phyloP scores from a whole-genome alignment of 2,329 filamentous ascomycete genomes.

The Penicillium sp. region DNA sequence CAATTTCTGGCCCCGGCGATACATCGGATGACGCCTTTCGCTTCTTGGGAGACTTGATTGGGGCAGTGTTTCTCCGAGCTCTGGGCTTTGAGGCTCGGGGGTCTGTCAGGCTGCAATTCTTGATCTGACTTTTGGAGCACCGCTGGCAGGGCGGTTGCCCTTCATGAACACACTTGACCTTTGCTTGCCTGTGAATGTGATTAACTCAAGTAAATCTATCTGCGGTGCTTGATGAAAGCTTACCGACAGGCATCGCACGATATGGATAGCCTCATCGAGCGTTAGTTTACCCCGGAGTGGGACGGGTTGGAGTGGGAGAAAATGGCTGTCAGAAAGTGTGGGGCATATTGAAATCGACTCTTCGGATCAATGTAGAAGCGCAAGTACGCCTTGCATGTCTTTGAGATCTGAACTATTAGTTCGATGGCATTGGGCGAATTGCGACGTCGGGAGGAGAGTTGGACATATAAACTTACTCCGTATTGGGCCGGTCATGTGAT shows the following conservation, averaged over 20 bases:
- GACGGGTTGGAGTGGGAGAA: neutral
- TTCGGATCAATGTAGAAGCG: slow-evolving; percentile 7
- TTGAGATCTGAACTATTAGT: neutral
- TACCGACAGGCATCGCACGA: slow-evolving; percentile 40
- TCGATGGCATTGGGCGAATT: neutral
- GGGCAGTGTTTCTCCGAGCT: neutral
- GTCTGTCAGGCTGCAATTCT: slow-evolving; percentile 32
- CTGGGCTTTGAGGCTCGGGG: slow-evolving; percentile 25
- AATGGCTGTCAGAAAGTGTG: slow-evolving; percentile 1
- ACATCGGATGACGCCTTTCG: slow-evolving; percentile 13
- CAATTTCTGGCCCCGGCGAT: neutral
- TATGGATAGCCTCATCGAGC: slow-evolving; percentile 36
- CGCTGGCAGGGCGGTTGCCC: slow-evolving; percentile 37
- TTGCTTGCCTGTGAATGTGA: slow-evolving; percentile 29
- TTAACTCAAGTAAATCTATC: neutral
- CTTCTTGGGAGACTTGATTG: slow-evolving; percentile 14
- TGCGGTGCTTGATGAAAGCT: neutral
- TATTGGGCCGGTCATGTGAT: slow-evolving; percentile 7
- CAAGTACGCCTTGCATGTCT: neutral
- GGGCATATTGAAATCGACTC: neutral
- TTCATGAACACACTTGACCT: slow-evolving; percentile 40
- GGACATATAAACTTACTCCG: neutral
- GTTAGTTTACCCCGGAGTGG: neutral
- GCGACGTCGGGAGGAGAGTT: neutral
- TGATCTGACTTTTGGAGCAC: slow-evolving; percentile 28